These are phyloP conservation scores for Flaveria brownii DNA, from an alignment of 129 eudicot genomes.

Conservation along the genomic window DNA sequence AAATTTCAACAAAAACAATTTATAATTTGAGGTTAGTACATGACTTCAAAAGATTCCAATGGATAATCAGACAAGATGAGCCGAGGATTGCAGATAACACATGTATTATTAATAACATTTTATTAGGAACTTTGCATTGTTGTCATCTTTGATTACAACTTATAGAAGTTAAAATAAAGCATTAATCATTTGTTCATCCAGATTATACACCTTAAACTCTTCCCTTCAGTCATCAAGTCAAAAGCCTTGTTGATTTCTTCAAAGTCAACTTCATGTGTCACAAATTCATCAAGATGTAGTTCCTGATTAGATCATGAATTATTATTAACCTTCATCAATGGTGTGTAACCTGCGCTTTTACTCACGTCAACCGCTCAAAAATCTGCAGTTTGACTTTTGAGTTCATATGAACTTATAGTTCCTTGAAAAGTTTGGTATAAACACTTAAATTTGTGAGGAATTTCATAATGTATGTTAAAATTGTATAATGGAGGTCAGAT, in stretches of 20 bases:
- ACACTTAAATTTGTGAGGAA: too few relatives aligned
- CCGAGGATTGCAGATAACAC: too few relatives aligned
- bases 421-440: too few relatives aligned
- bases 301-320: not conserved
- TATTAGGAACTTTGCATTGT: not conserved
- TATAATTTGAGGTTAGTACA: too few relatives aligned
- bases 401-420: too few relatives aligned
- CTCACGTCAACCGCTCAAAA: not conserved
- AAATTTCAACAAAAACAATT: too few relatives aligned
- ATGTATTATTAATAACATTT: not conserved
- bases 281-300: constrained; percentile 60
- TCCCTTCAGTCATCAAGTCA: constrained; percentile 62
- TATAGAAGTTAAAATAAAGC: not conserved
- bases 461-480: too few relatives aligned
- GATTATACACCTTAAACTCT: constrained; percentile 72
- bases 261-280: constrained; percentile 73
- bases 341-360: not conserved
- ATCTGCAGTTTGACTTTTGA: not conserved
- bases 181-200: constrained; percentile 73
- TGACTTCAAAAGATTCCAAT: too few relatives aligned
- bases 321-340: not conserved
- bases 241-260: constrained; percentile 79
- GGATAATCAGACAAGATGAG: too few relatives aligned
- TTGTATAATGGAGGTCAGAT: too few relatives aligned
- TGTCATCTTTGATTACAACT: constrained; percentile 1